Evolutionary conservation across 768 basidiomycete genomes (phyloP).

Genomic region (Guyanaporus albipodus): DNA sequence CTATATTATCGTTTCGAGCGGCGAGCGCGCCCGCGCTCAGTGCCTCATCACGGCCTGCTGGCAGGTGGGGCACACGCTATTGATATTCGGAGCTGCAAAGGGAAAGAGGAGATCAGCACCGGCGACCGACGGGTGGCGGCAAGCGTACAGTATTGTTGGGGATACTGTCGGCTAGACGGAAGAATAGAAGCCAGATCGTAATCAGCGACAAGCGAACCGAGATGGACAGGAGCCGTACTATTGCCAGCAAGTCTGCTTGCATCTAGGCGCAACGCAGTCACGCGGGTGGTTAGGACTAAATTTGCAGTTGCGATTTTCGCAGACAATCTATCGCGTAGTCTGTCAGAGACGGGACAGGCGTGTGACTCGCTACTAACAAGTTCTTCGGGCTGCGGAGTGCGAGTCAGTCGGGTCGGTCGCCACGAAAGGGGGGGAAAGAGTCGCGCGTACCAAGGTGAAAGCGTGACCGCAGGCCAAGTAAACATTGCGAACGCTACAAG

Average conservation of each 20-base stretch:
- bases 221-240: constrained; percentile 34
- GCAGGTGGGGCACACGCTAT: constrained; percentile 41
- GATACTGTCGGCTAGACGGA: constrained; percentile 38
- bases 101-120: constrained; percentile 1
- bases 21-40: constrained; percentile 12
- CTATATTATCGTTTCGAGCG: constrained; percentile 11
- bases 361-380: constrained; percentile 21
- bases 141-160: constrained; percentile 44
- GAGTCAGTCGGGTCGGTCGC: constrained; percentile 7
- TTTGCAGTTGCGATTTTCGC: constrained; percentile 44
- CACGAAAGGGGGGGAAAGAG: not conserved
- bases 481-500: constrained; percentile 41
- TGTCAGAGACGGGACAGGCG: constrained; percentile 5
- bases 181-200: constrained; percentile 1
- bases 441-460: constrained; percentile 37
- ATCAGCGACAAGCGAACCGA: constrained; percentile 12
- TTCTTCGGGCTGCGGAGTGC: constrained; percentile 36
- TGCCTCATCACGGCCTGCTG: constrained; percentile 25
- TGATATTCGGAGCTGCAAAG: constrained; percentile 39
- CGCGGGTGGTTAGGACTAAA: constrained; percentile 52
- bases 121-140: not conserved
- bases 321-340: constrained; percentile 39
- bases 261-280: constrained; percentile 39
- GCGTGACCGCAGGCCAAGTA: constrained; percentile 49
- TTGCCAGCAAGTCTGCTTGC: constrained; percentile 45